Evolutionary conservation across 202 grass and related monocot species (phyloP), one percentile per base, ranked within the genome.

Genomic region (Brachypodium distachyon): DNA sequence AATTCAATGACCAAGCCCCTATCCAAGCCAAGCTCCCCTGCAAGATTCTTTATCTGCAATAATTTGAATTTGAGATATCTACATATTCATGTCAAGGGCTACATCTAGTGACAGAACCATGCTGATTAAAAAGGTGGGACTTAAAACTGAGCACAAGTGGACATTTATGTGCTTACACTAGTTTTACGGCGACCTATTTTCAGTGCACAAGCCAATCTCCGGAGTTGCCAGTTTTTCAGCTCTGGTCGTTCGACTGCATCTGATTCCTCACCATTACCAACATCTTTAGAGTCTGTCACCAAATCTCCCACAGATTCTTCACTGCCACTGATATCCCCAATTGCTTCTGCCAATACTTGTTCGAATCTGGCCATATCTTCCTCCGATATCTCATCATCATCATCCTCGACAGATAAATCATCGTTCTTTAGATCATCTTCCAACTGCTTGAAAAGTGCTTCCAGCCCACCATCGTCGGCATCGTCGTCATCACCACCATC

Each of bases 21-120:
- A 56, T 99, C 96, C 41, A 99, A 73, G 2, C 85, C 89, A 47
- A 96, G 85, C 59, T 99, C 92, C 48, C 76, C 87, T 44, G 92
- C 83, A 83, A 99, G 96, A 83, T 80, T 91, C 83, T 93, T 99
- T 76, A 96, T 99, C 96, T 99, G 72, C 75, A 75, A 73, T 16
- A 22, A 76, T 72, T 64, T 80, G 26, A 53, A 53, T 44, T 38
- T 70, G 34, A 29, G 33, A 81, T 29, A 25, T n/a, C n/a, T 23
- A 10, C 25, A 13, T 34, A 64, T 75, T 63, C 47, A 40, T 22
- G n/a, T 14, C 14, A 77, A 54, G 7, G 16, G 16, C 57, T 6
- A 31, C 27, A 39, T 26, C n/a, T 7, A 47, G 4, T 50, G 42
- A 66, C 4, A 63, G 1, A 76, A 48, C 22, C 22, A 60, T 59